Base-by-base conservation (phyloP, 1,139 yeast genomes). In the Lodderomyces beijingensis region DNA sequence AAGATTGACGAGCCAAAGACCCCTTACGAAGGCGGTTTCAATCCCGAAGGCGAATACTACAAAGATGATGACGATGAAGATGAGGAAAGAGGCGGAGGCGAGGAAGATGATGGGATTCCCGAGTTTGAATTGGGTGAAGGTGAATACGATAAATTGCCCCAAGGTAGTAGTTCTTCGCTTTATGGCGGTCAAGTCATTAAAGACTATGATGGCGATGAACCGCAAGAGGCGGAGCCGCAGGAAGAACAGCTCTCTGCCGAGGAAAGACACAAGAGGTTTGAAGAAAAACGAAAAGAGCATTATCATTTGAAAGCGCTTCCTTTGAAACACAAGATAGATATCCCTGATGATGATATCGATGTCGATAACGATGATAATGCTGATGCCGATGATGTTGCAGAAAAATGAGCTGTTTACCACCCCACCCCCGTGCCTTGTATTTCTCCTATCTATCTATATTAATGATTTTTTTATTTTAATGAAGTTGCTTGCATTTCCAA, bases 1-100 rank as follows among this genome's bases (percentile, higher is more conserved):
- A 75, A 77, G 55, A 88, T 91, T 32, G 95, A 87, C 48, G 98
- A 91, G 57, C 98, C 98, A 23, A 91, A 91, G 65, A 91, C 98
- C 2, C 98, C 98, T 3, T 91, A 84, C 53, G 95, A 86, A 52
- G 95, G 95, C 14, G 95, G 96, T 0, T 84, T 86, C 28, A 84
- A 86, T 47, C 94, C 93, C 3, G 74, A 77, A 37, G 74, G 79
- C 9, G 96, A 89, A 45, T 93, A 89, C 53, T 88, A 88, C 52
- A 71, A 77, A 42, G 74, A 73, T 2, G 89, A 80, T 43, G 82
- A 78, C 32, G 83, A 74, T 18, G 47, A 40, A 4, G 83, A 74
- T 17, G 47, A 39, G 4, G 40, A 36, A 16, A 31, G 23, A 8
- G 30, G 21, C 9, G n/a, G 10, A 9, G 24, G 17, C 16, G 34